phyloP scores from a whole-genome alignment of 1,284 basidiomycete genomes.

The Vanrija pseudolonga region DNA sequence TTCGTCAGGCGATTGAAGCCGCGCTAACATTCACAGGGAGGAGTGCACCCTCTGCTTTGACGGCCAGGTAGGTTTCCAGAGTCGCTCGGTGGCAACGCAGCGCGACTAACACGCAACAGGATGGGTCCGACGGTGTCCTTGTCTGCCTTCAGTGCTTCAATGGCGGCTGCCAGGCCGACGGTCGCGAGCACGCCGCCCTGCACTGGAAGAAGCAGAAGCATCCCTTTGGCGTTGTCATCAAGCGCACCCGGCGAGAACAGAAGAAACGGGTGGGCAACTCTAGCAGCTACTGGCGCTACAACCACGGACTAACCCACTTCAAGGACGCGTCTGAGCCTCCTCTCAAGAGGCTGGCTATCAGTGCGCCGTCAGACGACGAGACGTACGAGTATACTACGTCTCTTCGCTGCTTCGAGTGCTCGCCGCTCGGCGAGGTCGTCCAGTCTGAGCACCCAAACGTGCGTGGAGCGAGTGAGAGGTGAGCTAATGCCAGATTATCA shows the following conservation, averaged over 20 bases:
- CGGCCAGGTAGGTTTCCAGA: slow-evolving; percentile 61
- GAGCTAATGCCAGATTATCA: slow-evolving; percentile 52
- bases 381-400: slow-evolving; percentile 69
- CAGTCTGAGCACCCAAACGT: slow-evolving; percentile 54
- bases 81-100: neutral
- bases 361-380: slow-evolving; percentile 80
- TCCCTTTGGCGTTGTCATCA: slow-evolving; percentile 73
- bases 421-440: slow-evolving; percentile 52
- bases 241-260: slow-evolving; percentile 65
- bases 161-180: slow-evolving; percentile 67
- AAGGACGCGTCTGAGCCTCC: slow-evolving; percentile 71
- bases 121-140: slow-evolving; percentile 71
- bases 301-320: neutral
- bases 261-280: slow-evolving; percentile 60
- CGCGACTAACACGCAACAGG: slow-evolving; percentile 52
- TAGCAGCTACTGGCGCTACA: neutral
- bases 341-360: slow-evolving; percentile 83
- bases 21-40: slow-evolving; percentile 30
- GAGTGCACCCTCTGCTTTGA: slow-evolving; percentile 87
- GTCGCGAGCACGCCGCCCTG: slow-evolving; percentile 63
- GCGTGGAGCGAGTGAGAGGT: neutral
- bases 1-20: slow-evolving; percentile 19
- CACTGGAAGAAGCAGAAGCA: slow-evolving; percentile 73
- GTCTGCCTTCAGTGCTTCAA: slow-evolving; percentile 94
- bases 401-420: slow-evolving; percentile 73